A percentile compares a stretch with the other conserved stretches of the same genome.
phyloP scores from a whole-genome alignment of 2,329 filamentous ascomycete species.

The Decorospora gaudefroyi region DNA sequence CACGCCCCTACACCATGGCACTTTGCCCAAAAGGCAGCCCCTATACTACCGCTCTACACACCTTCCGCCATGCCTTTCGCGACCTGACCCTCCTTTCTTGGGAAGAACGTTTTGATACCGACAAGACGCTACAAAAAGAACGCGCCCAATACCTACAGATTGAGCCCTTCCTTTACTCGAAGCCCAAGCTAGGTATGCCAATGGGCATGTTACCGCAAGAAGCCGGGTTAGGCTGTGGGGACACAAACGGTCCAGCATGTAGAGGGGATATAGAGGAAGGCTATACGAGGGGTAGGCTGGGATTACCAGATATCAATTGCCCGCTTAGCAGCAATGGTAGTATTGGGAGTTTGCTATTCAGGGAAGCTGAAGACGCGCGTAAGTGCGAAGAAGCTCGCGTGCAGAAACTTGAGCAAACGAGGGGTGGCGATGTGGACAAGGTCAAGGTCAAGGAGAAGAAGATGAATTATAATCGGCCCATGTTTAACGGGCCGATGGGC shows the following conservation, averaged over 20 bases:
- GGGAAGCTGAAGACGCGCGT: background rate
- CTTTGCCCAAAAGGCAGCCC: constrained; percentile 38
- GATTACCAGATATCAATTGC: constrained; percentile 9
- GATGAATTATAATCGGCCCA: constrained; percentile 11
- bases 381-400: constrained; percentile 8
- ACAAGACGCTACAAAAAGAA: constrained; percentile 24
- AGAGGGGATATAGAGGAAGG: constrained; percentile 4
- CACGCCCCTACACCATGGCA: constrained; percentile 24
- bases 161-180: constrained; percentile 39
- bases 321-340: background rate
- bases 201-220: constrained; percentile 19
- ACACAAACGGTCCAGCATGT: no score
- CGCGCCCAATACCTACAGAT: constrained; percentile 18
- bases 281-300: constrained; percentile 16
- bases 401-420: background rate
- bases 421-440: no score
- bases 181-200: constrained; percentile 23
- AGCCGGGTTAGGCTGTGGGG: constrained; percentile 2
- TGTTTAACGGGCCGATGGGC: constrained; percentile 25
- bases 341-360: background rate
- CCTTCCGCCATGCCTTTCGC: constrained; percentile 49
- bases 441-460: background rate
- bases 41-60: constrained; percentile 42
- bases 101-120: constrained; percentile 47
- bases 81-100: constrained; percentile 49